Evolutionary conservation across 2,329 filamentous ascomycete genomes (phyloP).

Genomic region (Sphaerostilbella broomeana): DNA sequence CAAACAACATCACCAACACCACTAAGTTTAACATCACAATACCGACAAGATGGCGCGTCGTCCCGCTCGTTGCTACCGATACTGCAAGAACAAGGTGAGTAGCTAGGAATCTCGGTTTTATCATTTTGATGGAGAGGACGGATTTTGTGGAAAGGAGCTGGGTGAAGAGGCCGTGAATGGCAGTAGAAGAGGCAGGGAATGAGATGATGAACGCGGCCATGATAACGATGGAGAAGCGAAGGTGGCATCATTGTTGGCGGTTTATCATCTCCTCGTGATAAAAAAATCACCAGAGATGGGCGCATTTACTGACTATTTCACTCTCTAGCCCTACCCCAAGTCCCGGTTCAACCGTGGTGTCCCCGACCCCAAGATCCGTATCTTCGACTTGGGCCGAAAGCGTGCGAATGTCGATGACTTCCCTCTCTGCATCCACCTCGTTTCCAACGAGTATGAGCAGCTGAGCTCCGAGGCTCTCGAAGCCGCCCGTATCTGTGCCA

Average conservation of each 20-base stretch:
- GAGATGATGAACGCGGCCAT: not conserved
- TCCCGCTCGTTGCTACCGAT: slow-evolving; percentile 99
- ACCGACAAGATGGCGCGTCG: slow-evolving; percentile 95
- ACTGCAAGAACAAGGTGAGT: slow-evolving; percentile 99
- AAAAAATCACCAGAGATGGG: slow-evolving; percentile 4
- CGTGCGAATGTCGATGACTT: slow-evolving; percentile 98
- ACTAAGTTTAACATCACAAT: slow-evolving; percentile 34
- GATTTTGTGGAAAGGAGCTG: slow-evolving; percentile 10
- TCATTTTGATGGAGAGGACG: slow-evolving; percentile 3
- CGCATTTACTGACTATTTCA: slow-evolving; percentile 17
- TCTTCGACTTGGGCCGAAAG: slow-evolving; percentile 99
- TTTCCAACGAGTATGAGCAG: slow-evolving; percentile 99
- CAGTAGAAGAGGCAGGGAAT: not conserved
- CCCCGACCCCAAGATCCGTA: slow-evolving; percentile 75
- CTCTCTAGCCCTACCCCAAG: slow-evolving; percentile 84
- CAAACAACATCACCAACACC: slow-evolving; percentile 30
- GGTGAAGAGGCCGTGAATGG: not conserved
- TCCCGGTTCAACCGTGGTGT: slow-evolving; percentile 99
- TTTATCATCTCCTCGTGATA: too few relatives aligned
- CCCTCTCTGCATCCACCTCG: slow-evolving; percentile 97
- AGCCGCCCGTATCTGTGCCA: slow-evolving; percentile 99
- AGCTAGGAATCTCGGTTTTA: slow-evolving; percentile 8
- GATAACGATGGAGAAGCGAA: not conserved
- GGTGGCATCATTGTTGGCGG: too few relatives aligned
- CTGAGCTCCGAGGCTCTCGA: slow-evolving; percentile 98